Percentiles rank a stretch among this genome's conserved stretches.
phyloP scores from a whole-genome alignment of 495 filamentous ascomycete genomes.

The Penicillium cinerascens region DNA sequence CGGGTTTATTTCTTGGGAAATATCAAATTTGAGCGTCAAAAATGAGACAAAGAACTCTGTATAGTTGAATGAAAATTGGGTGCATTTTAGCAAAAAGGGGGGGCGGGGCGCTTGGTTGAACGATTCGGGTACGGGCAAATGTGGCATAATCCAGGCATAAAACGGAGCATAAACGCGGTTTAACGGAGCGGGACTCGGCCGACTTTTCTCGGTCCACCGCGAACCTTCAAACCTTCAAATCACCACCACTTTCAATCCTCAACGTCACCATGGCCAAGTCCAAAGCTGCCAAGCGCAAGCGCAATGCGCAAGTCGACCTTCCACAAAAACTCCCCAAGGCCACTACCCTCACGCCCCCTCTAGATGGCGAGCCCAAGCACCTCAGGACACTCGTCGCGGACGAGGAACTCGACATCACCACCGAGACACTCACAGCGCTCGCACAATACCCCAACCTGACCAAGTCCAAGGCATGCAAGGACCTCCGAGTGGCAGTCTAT shows the following conservation, averaged over 20 bases:
- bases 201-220: not conserved
- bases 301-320: conserved; percentile 30
- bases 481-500: conserved; percentile 37
- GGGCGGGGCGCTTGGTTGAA: no score
- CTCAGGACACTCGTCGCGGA: conserved; percentile 31
- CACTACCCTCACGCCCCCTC: conserved; percentile 27
- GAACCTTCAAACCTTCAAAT: not conserved
- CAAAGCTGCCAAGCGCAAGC: conserved; percentile 38
- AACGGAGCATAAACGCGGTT: not conserved
- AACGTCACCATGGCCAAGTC: conserved; percentile 30
- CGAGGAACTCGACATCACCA: conserved; percentile 37
- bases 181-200: not conserved
- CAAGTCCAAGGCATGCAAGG: conserved; percentile 40
- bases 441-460: conserved; percentile 34
- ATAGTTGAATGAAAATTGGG: not conserved
- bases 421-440: conserved; percentile 36
- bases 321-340: conserved; percentile 32
- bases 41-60: not conserved
- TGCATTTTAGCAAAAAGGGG: not conserved
- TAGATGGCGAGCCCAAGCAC: conserved; percentile 36
- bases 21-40: not conserved
- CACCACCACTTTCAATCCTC: not conserved
- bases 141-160: not conserved
- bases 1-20: not conserved
- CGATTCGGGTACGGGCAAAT: not conserved